phyloP scores from a whole-genome alignment of 2,329 filamentous ascomycete species.

The Tolypocladium inflatum region DNA sequence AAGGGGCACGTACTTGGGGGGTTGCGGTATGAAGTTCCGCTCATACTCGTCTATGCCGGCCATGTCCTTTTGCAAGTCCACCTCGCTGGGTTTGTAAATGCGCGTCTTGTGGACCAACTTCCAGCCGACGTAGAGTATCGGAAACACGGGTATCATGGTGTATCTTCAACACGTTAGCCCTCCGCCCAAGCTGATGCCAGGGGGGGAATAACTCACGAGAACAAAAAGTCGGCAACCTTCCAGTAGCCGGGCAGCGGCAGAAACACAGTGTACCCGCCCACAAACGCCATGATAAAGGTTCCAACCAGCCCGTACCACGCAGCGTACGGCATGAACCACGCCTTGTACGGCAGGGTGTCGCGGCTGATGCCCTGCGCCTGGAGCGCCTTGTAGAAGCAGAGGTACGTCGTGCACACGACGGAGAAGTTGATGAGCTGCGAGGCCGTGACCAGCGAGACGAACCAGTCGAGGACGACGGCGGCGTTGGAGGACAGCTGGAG shows the following conservation, averaged over 20 bases:
- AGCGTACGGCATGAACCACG: constrained; percentile 59
- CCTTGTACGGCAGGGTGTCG: constrained; percentile 59
- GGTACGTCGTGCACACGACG: constrained; percentile 60
- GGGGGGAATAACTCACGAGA: constrained; percentile 40
- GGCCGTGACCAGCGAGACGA: constrained; percentile 59
- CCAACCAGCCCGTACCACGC: constrained; percentile 57
- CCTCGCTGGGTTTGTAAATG: constrained; percentile 44
- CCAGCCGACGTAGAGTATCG: constrained; percentile 59
- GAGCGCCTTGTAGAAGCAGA: constrained; percentile 62
- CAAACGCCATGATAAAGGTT: constrained; percentile 62
- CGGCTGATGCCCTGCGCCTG: constrained; percentile 60
- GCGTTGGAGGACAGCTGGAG: constrained; percentile 58
- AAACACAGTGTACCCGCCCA: constrained; percentile 70
- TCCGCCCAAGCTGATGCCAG: neutral
- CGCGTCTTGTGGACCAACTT: constrained; percentile 59
- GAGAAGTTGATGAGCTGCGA: constrained; percentile 67
- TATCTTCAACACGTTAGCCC: constrained; percentile 33
- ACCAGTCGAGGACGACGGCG: constrained; percentile 62
- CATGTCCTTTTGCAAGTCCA: constrained; percentile 53
- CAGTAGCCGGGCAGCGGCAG: constrained; percentile 50
- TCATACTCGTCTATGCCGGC: constrained; percentile 62
- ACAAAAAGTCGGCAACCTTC: constrained; percentile 62
- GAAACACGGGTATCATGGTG: constrained; percentile 64
- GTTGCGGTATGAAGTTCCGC: constrained; percentile 43
- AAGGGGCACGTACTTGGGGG: constrained; percentile 37